Evolutionary conservation across 164 flowering plant genomes (phyloP).

Genomic region (Chloranthus sessilifolius): DNA sequence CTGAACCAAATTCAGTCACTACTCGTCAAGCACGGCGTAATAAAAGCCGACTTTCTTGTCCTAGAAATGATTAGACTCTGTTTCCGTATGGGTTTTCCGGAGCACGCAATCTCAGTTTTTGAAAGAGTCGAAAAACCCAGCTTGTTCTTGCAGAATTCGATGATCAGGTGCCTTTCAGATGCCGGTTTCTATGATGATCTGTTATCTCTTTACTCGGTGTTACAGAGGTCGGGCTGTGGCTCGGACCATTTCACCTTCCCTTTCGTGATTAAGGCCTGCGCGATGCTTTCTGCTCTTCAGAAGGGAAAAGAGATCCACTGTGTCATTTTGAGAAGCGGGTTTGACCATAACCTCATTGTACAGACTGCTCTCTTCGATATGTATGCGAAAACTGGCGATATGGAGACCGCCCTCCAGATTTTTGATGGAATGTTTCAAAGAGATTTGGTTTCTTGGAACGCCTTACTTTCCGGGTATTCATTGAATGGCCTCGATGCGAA

Average conservation of each 20-base stretch:
- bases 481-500: background rate
- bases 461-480: constrained; percentile 1
- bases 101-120: constrained; percentile 6
- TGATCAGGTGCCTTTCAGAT: constrained; percentile 15
- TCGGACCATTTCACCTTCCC: constrained; percentile 19
- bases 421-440: constrained; percentile 28
- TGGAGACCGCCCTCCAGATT: constrained; percentile 4
- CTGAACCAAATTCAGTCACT: constrained; percentile 10
- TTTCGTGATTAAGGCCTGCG: constrained; percentile 15
- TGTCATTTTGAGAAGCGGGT: constrained; percentile 11
- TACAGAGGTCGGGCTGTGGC: constrained; percentile 1
- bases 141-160: constrained; percentile 16
- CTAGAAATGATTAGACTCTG: constrained; percentile 7
- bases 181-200: constrained; percentile 10
- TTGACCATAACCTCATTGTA: constrained; percentile 10
- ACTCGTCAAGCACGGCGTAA: constrained; percentile 6
- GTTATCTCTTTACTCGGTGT: constrained; percentile 3
- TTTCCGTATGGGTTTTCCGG: constrained; percentile 6
- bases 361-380: constrained; percentile 13
- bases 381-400: constrained; percentile 11
- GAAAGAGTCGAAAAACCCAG: constrained; percentile 1
- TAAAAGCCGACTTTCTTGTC: constrained; percentile 6
- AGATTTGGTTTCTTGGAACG: constrained; percentile 30
- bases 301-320: constrained; percentile 12
- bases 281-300: background rate